Evolutionary conservation across 2,329 filamentous ascomycete species (phyloP).

Genomic region (Alternaria burnsii): DNA sequence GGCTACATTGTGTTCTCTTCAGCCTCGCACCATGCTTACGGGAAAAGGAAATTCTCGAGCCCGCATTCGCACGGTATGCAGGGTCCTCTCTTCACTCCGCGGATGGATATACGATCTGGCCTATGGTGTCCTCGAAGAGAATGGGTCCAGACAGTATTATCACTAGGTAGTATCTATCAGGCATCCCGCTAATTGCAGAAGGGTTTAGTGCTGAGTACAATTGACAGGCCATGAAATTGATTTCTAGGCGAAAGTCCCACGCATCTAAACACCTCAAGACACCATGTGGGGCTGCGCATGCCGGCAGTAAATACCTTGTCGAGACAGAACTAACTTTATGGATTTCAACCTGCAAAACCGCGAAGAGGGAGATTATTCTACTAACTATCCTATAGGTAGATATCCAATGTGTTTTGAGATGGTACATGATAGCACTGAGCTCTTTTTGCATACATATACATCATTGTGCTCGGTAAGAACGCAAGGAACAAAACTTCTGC

Average conservation of each 20-base stretch:
- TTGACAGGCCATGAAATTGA: not conserved
- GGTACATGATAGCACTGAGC: not conserved
- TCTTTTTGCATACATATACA: not conserved
- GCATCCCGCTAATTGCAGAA: not conserved
- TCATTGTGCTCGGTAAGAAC: not conserved
- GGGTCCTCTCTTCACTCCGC: not conserved
- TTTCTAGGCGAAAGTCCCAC: not conserved
- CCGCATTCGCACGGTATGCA: not conserved
- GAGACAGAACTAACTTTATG: not conserved
- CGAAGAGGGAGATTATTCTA: not conserved
- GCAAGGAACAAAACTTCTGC: not conserved
- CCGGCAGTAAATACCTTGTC: not conserved
- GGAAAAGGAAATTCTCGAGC: not conserved
- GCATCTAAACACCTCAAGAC: not conserved
- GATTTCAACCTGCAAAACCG: not conserved
- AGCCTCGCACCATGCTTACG: not conserved
- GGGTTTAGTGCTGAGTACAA: not conserved
- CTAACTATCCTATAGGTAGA: not conserved
- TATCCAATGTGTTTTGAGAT: not conserved
- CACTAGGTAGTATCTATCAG: not conserved
- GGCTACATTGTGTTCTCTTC: not conserved
- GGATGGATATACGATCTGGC: not conserved
- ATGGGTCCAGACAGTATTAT: not conserved
- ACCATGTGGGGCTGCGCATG: not conserved
- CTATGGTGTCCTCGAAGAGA: not conserved